These are phyloP conservation scores for Batrachochytrium dendrobatidis DNA, from an alignment of 371 early-diverging fungal species.

Conservation along the genomic window DNA sequence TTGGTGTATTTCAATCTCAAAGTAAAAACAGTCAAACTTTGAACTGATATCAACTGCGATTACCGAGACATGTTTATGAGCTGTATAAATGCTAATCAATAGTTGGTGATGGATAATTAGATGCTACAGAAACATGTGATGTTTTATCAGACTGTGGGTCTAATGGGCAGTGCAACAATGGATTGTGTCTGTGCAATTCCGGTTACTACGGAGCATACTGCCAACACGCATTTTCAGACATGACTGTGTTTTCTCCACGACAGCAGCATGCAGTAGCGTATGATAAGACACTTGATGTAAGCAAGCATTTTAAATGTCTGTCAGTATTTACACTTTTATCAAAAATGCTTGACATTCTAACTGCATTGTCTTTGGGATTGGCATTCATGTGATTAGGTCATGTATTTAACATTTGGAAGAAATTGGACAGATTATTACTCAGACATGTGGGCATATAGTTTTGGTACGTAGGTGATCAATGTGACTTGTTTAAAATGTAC, in stretches of 20 bases:
- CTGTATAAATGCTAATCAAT: too few species aligned
- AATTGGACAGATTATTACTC: too few species aligned
- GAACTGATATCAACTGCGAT: too few species aligned
- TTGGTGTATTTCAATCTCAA: too few species aligned
- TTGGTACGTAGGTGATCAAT: not conserved
- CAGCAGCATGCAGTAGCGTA: not conserved
- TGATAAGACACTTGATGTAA: not conserved
- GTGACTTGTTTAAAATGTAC: too few species aligned
- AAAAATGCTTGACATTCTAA: not conserved
- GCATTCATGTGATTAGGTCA: conserved; percentile 1
- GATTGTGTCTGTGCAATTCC: not conserved
- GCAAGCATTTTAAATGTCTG: not conserved
- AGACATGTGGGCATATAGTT: not conserved
- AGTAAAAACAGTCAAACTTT: too few species aligned
- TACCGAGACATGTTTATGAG: too few species aligned
- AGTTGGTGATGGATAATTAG: too few species aligned
- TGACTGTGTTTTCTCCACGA: not conserved
- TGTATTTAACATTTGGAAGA: conserved; percentile 1
- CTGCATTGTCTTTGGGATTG: too few species aligned
- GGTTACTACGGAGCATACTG: too few species aligned
- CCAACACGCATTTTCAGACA: not conserved
- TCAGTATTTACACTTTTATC: not conserved
- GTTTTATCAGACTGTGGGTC: not conserved
- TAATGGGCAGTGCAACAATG: not conserved
- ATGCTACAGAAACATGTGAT: not conserved